Conservation (phyloP, 345 rosid genomes). For the Alliaria petiolata region DNA sequence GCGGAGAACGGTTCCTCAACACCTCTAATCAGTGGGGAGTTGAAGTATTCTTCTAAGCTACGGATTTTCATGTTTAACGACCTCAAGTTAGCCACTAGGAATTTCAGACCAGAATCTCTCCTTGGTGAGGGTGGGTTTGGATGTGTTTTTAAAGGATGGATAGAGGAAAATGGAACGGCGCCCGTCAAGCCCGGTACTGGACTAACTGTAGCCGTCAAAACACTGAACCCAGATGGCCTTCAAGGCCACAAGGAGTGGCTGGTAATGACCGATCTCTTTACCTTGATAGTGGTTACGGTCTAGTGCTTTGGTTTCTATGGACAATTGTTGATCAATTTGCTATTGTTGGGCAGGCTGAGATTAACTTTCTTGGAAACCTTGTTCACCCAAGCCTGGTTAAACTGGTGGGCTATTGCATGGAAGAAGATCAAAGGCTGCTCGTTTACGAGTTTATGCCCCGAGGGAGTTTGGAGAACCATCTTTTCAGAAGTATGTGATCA, state of each 20-base stretch:
- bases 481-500: conserved; percentile 63
- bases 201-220: conserved; percentile 86
- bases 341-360: conserved; percentile 63
- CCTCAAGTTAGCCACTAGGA: conserved; percentile 73
- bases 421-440: conserved; percentile 71
- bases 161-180: conserved; percentile 85
- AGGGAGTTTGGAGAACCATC: conserved; percentile 85
- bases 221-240: conserved; percentile 87
- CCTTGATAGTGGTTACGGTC: not conserved
- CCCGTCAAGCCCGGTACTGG: conserved; percentile 92
- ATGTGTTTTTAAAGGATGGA: conserved; percentile 94
- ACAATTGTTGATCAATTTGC: conserved; percentile 6
- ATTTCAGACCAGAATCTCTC: conserved; percentile 82
- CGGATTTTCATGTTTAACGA: conserved; percentile 66
- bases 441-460: conserved; percentile 80
- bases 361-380: conserved; percentile 74
- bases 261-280: conserved; percentile 43
- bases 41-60: conserved; percentile 66
- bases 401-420: conserved; percentile 73
- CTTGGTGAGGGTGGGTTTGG: conserved; percentile 95
- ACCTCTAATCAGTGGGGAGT: conserved; percentile 59
- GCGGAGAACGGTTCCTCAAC: conserved; percentile 56
- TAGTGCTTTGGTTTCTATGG: not conserved
- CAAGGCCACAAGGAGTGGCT: conserved; percentile 99
- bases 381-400: conserved; percentile 72